These are phyloP conservation scores for Plasmodium knowlesi DNA, from an alignment of 169 alveolate species.

Conservation along the genomic window DNA sequence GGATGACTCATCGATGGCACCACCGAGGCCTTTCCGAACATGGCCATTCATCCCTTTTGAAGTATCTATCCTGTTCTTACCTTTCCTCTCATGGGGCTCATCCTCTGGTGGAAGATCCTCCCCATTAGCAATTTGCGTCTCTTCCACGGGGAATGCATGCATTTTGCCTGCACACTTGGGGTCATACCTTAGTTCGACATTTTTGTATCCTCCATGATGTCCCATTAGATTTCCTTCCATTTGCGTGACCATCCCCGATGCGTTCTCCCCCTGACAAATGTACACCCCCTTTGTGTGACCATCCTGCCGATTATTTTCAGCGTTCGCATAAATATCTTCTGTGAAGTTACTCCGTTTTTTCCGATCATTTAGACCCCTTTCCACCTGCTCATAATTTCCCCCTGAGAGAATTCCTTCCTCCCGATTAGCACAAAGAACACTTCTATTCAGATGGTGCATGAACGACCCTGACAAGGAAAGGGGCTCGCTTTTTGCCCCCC, in stretches of 20 bases:
- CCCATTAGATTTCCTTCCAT: neutral
- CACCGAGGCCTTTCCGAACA: neutral
- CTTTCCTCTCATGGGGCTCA: neutral
- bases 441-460: constrained; percentile 22
- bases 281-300: neutral
- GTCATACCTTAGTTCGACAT: neutral
- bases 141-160: neutral
- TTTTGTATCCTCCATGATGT: neutral
- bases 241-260: neutral
- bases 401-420: neutral
- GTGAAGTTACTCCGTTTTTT: neutral
- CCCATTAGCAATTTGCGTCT: neutral
- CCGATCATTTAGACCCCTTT: neutral
- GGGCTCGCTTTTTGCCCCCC: neutral
- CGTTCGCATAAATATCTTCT: neutral
- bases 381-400: neutral
- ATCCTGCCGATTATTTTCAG: neutral
- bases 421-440: neutral
- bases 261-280: neutral
- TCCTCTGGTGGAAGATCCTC: neutral
- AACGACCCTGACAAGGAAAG: constrained; percentile 27
- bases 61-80: neutral
- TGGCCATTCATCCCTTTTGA: neutral
- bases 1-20: neutral
- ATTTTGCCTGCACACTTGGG: neutral